Evolutionary conservation across 2,329 filamentous ascomycete species (phyloP), one percentile per base, ranked within the genome.

Genomic region (Hymenoscyphus fructigenus): DNA sequence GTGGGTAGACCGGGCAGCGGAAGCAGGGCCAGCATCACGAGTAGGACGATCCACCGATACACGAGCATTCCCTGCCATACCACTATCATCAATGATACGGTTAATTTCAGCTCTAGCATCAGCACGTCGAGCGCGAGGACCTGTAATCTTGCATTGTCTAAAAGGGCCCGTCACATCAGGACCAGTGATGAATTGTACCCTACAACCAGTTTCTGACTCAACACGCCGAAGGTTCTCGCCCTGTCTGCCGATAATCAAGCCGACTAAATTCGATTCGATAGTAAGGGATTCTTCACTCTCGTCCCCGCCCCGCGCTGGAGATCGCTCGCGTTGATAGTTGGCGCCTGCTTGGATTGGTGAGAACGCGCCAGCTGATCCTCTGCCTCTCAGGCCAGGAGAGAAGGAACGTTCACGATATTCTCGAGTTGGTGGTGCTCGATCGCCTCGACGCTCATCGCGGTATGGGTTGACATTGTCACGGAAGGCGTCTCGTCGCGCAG

Each of bases 191-290:
- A 97, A 97, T 78, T 97, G 93, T 29, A 97, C 92, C 65, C 93
- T 85, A 71, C 92, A 93, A 62, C 87, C 87, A 58, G 90, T 92
- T 72, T 96, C 92, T 57, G 86, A 82, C 78, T 97, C 93, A 69
- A 97, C 92, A 65, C 91, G 88, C 70, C 92, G 85, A 55, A 97
- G 81, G 72, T 96, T 97, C 79, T 97, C 93, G 70, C 93, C 93
- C 74, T 93, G 91, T 66, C 93, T 88, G 61, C 93, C 93, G 75
- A 97, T 97, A 73, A 97, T 96, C 38, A 97, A 82, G 53, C 93
- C 93, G 60, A 97, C 93, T 58, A 96, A 84, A 72, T 88, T 91
- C 26, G 91, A 92, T 75, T 96, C 92, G 73, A 97, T 92, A 72
- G 90, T 86, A 70, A 97, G 93, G 28, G 89, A 91, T 79, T 97